Base-by-base conservation (phyloP, 1,139 yeast genomes). In the Candida sp. region DNA sequence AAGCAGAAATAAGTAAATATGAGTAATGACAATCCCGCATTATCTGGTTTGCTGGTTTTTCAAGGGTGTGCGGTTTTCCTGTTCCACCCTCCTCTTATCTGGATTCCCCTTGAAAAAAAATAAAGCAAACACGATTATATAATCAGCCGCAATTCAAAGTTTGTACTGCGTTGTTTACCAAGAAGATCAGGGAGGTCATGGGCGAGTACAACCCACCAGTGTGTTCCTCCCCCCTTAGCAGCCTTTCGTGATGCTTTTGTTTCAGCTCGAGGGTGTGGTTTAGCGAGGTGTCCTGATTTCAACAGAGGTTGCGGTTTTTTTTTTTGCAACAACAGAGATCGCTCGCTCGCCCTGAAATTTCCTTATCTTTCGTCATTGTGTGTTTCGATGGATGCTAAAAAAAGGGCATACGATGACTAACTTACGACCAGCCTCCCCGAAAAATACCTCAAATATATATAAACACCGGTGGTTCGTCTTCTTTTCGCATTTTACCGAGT, bases 1-100 rank as follows among this genome's bases (percentile, higher is more conserved):
- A 40, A n/a, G 7, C 12, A 22, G 53, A 48, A 27, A 41, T 50
- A 17, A 34, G 48, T 22, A 50, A 50, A 43, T 28, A 34, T 31
- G 44, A 41, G 30, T 42, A 33, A 38, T 37, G 31, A 6, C 23
- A 12, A 26, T 11, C 12, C 30, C n/a, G 9, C 12, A 12, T 22
- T 37, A 9, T 7, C 22, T n/a, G 27, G 6, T 17, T 8, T 8
- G 7, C 9, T n/a, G 42, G n/a, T 7, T 23, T 33, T 32, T 23
- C n/a, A 7, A n/a, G 9, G 17, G 31, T 27, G 27, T n/a, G 30
- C 46, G 46, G 46, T 34, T 26, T 32, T 43, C 46, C 41, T 8
- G 27, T 43, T 43, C 43, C 43, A 40, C 43, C 28, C 34, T 30
- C 17, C 26, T 40, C 43, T 40, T 28, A 40, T 28, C 43, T 4